Percentiles rank a stretch among this genome's conserved stretches.
These are phyloP conservation scores for Leccinellum rugosiceps DNA, from an alignment of 768 basidiomycete species.

Conservation along the genomic window DNA sequence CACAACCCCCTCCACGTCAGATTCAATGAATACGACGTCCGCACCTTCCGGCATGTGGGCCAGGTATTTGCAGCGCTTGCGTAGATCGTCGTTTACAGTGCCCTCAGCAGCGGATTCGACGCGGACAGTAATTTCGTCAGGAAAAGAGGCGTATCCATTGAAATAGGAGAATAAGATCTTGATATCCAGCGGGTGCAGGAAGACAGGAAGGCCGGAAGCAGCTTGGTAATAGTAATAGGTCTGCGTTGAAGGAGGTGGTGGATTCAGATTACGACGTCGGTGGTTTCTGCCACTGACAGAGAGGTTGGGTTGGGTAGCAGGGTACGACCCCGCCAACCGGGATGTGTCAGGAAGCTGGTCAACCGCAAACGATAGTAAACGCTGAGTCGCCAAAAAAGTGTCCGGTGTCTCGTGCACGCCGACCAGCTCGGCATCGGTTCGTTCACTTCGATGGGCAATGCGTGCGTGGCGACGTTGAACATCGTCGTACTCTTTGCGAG, in stretches of 20 bases:
- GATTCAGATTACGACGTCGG: slow-evolving; percentile 76
- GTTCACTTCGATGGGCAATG: slow-evolving; percentile 18
- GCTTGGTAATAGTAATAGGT: slow-evolving; percentile 97
- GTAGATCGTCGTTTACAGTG: slow-evolving; percentile 87
- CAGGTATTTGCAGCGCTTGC: slow-evolving; percentile 94
- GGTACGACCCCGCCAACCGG: slow-evolving; percentile 3
- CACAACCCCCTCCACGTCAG: slow-evolving; percentile 76
- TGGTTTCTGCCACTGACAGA: slow-evolving; percentile 39
- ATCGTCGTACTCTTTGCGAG: slow-evolving; percentile 53
- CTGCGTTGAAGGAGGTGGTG: slow-evolving; percentile 81
- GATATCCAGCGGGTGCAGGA: slow-evolving; percentile 94
- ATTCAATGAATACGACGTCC: slow-evolving; percentile 92
- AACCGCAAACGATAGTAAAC: slow-evolving; percentile 14
- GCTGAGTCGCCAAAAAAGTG: slow-evolving; percentile 53
- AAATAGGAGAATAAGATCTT: slow-evolving; percentile 87
- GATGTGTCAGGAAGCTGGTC: slow-evolving; percentile 4
- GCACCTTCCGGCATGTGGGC: slow-evolving; percentile 87
- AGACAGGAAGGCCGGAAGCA: slow-evolving; percentile 84
- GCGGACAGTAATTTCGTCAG: slow-evolving; percentile 74
- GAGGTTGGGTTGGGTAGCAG: slow-evolving; percentile 2
- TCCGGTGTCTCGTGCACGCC: slow-evolving; percentile 46
- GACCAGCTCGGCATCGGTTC: slow-evolving; percentile 12
- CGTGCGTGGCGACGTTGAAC: slow-evolving; percentile 41
- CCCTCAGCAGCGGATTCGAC: slow-evolving; percentile 75
- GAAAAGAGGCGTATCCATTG: slow-evolving; percentile 77